These are phyloP conservation scores for Cyclospora cayetanensis DNA, from an alignment of 169 alveolate species.

Conservation along the genomic window DNA sequence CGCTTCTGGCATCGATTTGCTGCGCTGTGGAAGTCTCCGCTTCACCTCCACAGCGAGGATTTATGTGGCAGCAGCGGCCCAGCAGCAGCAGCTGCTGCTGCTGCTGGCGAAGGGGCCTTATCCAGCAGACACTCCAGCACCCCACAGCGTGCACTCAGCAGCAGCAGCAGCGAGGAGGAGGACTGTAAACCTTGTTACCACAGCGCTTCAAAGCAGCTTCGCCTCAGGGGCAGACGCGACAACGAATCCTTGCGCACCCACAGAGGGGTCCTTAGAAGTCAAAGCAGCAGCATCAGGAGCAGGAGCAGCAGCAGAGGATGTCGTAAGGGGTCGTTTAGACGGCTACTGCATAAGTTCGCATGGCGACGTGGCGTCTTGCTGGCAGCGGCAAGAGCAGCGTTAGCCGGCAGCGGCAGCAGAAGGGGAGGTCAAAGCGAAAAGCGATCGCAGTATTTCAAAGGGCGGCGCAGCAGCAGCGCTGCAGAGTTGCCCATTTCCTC, in stretches of 20 bases:
- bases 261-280: not conserved
- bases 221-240: not conserved
- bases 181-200: too few relatives aligned
- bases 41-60: too few relatives aligned
- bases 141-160: not conserved
- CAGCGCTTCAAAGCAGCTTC: too few relatives aligned
- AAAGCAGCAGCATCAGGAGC: not conserved
- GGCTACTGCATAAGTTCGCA: not conserved
- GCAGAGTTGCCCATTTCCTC: too few relatives aligned
- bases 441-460: too few relatives aligned
- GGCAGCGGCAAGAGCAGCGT: slow-evolving; percentile 8
- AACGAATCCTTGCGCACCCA: not conserved
- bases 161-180: not conserved
- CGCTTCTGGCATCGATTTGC: too few relatives aligned
- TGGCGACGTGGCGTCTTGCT: not conserved
- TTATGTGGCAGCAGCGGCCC: not conserved
- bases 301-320: not conserved
- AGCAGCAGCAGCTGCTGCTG: slow-evolving; percentile 42
- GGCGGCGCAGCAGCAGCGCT: too few relatives aligned
- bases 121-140: not conserved
- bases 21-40: too few relatives aligned
- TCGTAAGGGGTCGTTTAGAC: not conserved
- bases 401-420: slow-evolving; percentile 30
- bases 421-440: too few relatives aligned
- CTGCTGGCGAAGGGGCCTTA: not conserved